Evolutionary conservation across 2,329 filamentous ascomycete genomes (phyloP), one percentile per base, ranked within the genome.

Genomic region (Akanthomyces uredinophilus): DNA sequence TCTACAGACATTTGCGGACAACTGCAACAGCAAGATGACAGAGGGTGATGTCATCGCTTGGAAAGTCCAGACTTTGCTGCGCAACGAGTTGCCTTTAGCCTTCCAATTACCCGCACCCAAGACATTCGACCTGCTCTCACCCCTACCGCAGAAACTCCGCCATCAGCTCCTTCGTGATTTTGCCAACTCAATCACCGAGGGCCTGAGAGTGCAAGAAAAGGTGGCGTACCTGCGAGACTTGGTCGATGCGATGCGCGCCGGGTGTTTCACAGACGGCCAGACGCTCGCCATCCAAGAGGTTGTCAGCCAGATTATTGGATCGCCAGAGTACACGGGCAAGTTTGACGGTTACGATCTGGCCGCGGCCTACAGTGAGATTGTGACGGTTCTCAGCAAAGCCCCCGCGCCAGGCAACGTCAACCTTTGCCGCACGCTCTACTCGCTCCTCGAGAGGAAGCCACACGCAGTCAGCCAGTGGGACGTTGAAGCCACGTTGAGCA

Each of bases 401-500:
- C 5, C 66, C 4, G 47, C 71, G 6, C 64, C 70, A 1, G 72
- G 77, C 59, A 75, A 77, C 60, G 65, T 70, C 24, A 73, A 77
- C 13, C 68, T 77, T 8, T 77, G 79, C 50, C 75, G 78, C 41
- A 74, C 77, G 11, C 70, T 82, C 14, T 71, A 74, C 29, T 71
- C 75, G 2, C 73, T 86, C 10, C 75, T 86, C 27, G 82, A 84
- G 64, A 78, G 77, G 65, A 79, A 79, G 49, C 75, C 79, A 0
- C 75, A 75, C 20, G 74, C 75, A 46, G 83, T 85, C 77, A 79
- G 77, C 6, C 84, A 87, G 67, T 85, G 83, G 79, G 85, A 84
- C 65, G 76, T 86, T 24, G 84, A 86, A 64, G 66, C 75, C 32
- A 83, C 82, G 4, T 70, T 86, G 44, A 77, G 75, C 66, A 77